Evolutionary conservation across 2,329 filamentous ascomycete genomes (phyloP), one percentile per base, ranked within the genome.

Genomic region (Sporothrix globosa): DNA sequence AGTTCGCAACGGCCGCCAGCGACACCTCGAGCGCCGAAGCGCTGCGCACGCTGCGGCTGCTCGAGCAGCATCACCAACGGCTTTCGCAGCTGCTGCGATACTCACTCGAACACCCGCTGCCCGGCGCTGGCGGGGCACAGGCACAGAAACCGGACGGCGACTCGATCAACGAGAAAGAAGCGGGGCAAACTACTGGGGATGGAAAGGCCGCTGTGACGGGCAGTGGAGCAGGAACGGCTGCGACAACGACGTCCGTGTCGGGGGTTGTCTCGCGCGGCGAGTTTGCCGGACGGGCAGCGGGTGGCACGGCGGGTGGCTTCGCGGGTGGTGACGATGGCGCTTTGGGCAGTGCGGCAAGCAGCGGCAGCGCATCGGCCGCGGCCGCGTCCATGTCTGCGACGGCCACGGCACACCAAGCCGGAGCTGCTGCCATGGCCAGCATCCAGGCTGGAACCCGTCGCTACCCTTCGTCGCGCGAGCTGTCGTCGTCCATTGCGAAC

Each of bases 11-110:
- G 72, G 94, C 93, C 41, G 90, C 92, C n/a, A 87, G 88, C 72
- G 86, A 82, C 63, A 97, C 92, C 9, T 84, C 83, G 53, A 87
- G 84, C 77, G 78, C 85, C 73, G 85, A 97, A 84, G 95, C 94
- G 17, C 81, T 97, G 66, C 89, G 96, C 68, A 96, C 94, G 11
- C 84, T 99, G 72, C 88, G 87, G 74, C 86, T 98, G 2, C 89
- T 99, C 71, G 93, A 97, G 80, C 86, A 92, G 73, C 93, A 99
- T 79, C 96, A 99, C 79, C 88, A 89, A 74, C 90, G 89, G 73
- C 89, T 98, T 14, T 93, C 94, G 19, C 88, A 91, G 73, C 88
- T 97, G 54, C 87, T 98, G 73, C 91, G 91, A 76, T 87, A 91
- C 56, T 90, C 92, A 50, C 81, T 84, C 78, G 85, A 86, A 68